phyloP scores from a whole-genome alignment of 345 rosid species.

The Rhizophora mangle region DNA sequence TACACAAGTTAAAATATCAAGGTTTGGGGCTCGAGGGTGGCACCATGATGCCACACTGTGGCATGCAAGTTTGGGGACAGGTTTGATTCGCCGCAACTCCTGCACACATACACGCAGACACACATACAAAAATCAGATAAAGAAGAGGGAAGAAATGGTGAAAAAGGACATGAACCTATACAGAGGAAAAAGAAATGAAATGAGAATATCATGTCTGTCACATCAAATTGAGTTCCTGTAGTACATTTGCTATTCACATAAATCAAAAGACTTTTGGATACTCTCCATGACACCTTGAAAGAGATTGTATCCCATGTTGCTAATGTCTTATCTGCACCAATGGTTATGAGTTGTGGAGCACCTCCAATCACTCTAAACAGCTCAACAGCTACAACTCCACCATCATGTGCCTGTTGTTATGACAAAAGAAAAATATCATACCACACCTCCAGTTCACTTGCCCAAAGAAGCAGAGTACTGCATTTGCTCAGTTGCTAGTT shows the following conservation, averaged over 20 bases:
- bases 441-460: neutral
- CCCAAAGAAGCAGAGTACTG: conserved; percentile 1
- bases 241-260: conserved; percentile 6
- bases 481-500: neutral
- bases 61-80: conserved; percentile 91
- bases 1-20: conserved; percentile 87
- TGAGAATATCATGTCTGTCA: conserved; percentile 2
- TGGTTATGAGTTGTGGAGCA: conserved; percentile 90
- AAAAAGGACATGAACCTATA: neutral
- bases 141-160: neutral
- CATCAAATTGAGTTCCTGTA: conserved; percentile 8
- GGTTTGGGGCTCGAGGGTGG: conserved; percentile 99
- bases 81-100: conserved; percentile 97
- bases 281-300: conserved; percentile 63
- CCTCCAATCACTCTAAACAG: conserved; percentile 95
- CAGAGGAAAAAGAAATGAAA: neutral
- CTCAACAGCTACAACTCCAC: conserved; percentile 92
- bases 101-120: conserved; percentile 20
- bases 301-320: conserved; percentile 99
- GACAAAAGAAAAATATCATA: neutral
- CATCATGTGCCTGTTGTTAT: conserved; percentile 87
- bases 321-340: conserved; percentile 96
- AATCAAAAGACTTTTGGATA: neutral
- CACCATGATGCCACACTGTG: conserved; percentile 99
- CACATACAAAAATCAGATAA: neutral